Base-by-base conservation (phyloP, 768 basidiomycete genomes). In the Suillus variegatus region DNA sequence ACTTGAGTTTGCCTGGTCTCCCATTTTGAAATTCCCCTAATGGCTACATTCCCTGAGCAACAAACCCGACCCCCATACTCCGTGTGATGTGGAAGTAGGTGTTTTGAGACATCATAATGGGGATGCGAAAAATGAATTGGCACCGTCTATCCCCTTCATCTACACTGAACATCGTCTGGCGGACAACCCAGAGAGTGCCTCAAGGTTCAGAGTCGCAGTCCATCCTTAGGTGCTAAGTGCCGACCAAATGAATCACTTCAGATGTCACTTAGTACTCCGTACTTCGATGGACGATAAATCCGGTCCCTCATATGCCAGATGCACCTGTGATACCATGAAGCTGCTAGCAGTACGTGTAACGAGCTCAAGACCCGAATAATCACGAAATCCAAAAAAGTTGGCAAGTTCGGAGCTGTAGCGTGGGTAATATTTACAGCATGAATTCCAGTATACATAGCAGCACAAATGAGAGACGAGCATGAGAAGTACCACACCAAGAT, bases 1-100 rank as follows among this genome's bases (percentile, higher is more conserved):
- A 14, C 35, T 60, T 55, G 25, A 46, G n/a, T 28, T 51, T 25
- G 14, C 2, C 16, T n/a, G 18, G 32, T 54, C 62, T 68, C 55
- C 67, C 28, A 9, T 65, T 63, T 52, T 60, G 64, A 32, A 51
- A 2, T 38, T 7, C 71, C 76, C 76, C 74, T 62, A 3, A 46
- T n/a, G 10, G 44, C 44, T 8, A 18, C n/a, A 52, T 52, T 10
- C 16, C 8, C 9, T 28, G 13, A 4, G 49, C 49, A 51, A 28
- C 14, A 52, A 51, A 52, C 28, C 25, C 25, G 25, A 52, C 8
- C 4, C 51, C 51, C 14, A 4, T 52, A 52, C 14, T 7, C 16
- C 18, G 9, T 54, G 25, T 18, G 14, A 52, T 16, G 16, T 3
- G 25, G 25, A 25, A 2, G 3, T 16, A 52, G 51, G 51, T 3